Evolutionary conservation across 345 rosid species (phyloP), one percentile per base, ranked within the genome.

Genomic region (Orychophragmus violaceus): DNA sequence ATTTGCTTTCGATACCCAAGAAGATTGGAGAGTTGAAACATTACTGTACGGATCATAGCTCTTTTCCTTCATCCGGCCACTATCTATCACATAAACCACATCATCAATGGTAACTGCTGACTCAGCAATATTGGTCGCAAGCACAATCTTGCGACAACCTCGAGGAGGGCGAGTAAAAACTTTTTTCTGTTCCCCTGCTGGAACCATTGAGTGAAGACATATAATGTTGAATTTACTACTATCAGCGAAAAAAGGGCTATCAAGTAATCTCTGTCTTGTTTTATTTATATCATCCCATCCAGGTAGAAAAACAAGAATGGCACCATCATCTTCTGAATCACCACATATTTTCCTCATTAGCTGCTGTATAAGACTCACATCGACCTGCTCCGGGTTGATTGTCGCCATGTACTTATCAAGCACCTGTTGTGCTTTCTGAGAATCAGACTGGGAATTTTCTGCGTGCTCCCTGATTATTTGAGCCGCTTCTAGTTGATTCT

Each of bases 211-310:
- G 72, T 88, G 99, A 62, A 94, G 92, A 77, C 90, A 78, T 68
- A 93, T 74, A 30, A 93, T 83, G 48, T 75, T 24, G 74, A 88
- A 94, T 78, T 66, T 88, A 50, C 87, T 79, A 57, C 78, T 59
- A 70, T 84, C 82, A 27, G 69, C 78, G 62, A 94, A 88, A 58
- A 80, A 72, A 3, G 80, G 79, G 50, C 81, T 85, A 25, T 78
- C 84, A 36, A 74, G 80, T 72, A 93, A 77, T 61, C 77, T 86
- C 75, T 82, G 87, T 75, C 84, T 58, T 9, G 79, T 82, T 74
- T 68, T 84, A 71, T 82, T 94, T 65, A 93, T 93, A 67, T 90
- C 96, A 59, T 90, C 99, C 99, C 99, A 93, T 28, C 97, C 99
- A 21, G 96, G 97, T 78, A 88, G 90, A 75, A 93, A 93, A 70